These are phyloP conservation scores for Boletus coccyginus DNA, from an alignment of 768 basidiomycete species.

Conservation along the genomic window DNA sequence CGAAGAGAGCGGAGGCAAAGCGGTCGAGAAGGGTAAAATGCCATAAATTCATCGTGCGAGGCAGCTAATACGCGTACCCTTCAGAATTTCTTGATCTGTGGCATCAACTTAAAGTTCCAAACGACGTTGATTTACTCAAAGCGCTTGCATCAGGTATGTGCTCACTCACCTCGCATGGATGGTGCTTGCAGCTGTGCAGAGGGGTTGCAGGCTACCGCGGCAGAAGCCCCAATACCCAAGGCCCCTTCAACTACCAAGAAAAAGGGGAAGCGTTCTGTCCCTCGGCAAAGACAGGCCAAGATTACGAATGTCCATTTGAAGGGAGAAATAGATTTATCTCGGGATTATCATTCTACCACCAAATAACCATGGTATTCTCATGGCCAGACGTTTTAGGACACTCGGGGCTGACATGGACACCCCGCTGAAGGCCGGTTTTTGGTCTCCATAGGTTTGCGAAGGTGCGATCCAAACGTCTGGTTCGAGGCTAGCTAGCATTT, in stretches of 20 bases:
- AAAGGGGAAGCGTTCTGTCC: constrained; percentile 75
- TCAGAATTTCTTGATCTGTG: constrained; percentile 86
- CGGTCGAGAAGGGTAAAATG: constrained; percentile 75
- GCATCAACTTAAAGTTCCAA: constrained; percentile 82
- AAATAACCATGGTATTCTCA: constrained; percentile 11
- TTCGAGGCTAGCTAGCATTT: no score
- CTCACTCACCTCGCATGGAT: neutral
- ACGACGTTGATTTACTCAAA: constrained; percentile 77
- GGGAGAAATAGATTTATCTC: constrained; percentile 80
- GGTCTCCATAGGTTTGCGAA: no score
- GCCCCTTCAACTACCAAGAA: constrained; percentile 65
- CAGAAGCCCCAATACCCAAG: constrained; percentile 56
- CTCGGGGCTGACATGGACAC: no score
- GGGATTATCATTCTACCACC: constrained; percentile 51
- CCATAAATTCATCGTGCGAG: neutral
- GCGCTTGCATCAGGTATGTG: constrained; percentile 68
- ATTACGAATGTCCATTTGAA: constrained; percentile 89
- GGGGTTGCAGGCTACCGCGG: constrained; percentile 77
- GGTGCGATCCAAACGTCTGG: no score
- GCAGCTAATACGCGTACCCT: constrained; percentile 4
- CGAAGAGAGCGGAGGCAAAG: constrained; percentile 65
- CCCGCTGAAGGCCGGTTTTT: no score
- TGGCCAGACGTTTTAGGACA: neutral
- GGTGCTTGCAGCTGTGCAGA: constrained; percentile 39
- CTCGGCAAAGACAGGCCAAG: constrained; percentile 71